phyloP scores from a whole-genome alignment of 148 eudicot genomes.

The Rhododendron griersonianum region DNA sequence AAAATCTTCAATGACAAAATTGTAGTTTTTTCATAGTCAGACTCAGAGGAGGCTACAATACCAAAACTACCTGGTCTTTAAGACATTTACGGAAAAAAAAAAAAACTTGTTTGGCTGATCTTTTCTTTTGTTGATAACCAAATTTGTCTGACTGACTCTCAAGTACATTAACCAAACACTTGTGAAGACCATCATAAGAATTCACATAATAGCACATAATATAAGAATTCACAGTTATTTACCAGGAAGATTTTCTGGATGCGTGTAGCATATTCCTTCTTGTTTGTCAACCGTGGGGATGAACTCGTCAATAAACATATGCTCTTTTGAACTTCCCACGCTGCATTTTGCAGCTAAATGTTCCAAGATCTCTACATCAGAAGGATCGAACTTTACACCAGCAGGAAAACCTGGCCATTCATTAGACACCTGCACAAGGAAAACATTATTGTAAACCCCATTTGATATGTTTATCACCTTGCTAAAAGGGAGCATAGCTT shows the following conservation, averaged over 20 bases:
- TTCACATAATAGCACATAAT: background rate
- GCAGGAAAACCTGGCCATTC: constrained; percentile 88
- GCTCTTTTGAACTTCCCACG: constrained; percentile 30
- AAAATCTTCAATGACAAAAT: background rate
- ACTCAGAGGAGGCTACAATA: background rate
- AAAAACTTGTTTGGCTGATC: background rate
- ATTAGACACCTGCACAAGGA: constrained; percentile 35
- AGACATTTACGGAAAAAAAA: background rate
- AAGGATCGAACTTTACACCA: constrained; percentile 83
- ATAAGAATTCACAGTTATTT: background rate
- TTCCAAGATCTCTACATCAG: constrained; percentile 59
- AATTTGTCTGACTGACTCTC: background rate
- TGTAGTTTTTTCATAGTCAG: background rate
- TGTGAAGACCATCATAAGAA: background rate
- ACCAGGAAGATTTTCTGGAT: constrained; percentile 87
- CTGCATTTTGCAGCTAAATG: constrained; percentile 69
- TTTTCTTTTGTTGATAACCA: background rate
- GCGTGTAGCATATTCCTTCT: constrained; percentile 74
- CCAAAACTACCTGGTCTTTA: background rate
- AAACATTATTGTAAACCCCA: background rate
- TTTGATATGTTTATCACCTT: background rate
- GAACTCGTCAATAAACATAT: constrained; percentile 68
- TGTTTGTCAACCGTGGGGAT: constrained; percentile 60
- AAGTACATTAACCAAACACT: background rate
- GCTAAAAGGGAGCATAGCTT: background rate